Evolutionary conservation across 1,139 yeast species (phyloP).

Genomic region (Hemisphaericaspora xylanilytica): DNA sequence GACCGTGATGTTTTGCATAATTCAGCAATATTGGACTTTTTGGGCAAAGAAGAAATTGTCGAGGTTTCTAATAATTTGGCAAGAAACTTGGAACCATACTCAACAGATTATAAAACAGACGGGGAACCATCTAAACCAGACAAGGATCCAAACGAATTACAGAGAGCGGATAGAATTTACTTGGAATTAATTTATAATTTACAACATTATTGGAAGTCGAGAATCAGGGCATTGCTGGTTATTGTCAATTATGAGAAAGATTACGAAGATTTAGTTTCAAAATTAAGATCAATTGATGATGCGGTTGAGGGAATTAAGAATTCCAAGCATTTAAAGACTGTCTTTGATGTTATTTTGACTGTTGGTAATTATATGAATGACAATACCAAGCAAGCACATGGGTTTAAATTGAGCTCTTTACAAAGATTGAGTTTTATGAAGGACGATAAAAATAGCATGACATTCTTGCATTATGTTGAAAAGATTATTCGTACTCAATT

Average conservation of each 20-base stretch:
- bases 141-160: slow-evolving; percentile 70
- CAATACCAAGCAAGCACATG: slow-evolving; percentile 73
- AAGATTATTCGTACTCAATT: slow-evolving; percentile 65
- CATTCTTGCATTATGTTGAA: slow-evolving; percentile 78
- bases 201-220: slow-evolving; percentile 78
- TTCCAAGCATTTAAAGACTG: slow-evolving; percentile 58
- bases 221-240: slow-evolving; percentile 67
- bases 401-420: slow-evolving; percentile 71
- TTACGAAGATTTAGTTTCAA: slow-evolving; percentile 60
- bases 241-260: slow-evolving; percentile 66
- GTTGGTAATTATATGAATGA: slow-evolving; percentile 88
- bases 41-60: slow-evolving; percentile 64
- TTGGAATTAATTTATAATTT: slow-evolving; percentile 70
- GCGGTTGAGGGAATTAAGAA: slow-evolving; percentile 60
- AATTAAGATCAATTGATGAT: slow-evolving; percentile 60
- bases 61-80: slow-evolving; percentile 65
- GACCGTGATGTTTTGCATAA: slow-evolving; percentile 55
- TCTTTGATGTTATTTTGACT: slow-evolving; percentile 73
- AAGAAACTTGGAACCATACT: slow-evolving; percentile 65
- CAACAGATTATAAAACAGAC: slow-evolving; percentile 49
- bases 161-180: slow-evolving; percentile 73
- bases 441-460: slow-evolving; percentile 74
- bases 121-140: slow-evolving; percentile 54
- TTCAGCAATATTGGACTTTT: slow-evolving; percentile 66
- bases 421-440: slow-evolving; percentile 76